Conservation (phyloP, 1,139 yeast species). For the Geotrichum bryndzae region DNA sequence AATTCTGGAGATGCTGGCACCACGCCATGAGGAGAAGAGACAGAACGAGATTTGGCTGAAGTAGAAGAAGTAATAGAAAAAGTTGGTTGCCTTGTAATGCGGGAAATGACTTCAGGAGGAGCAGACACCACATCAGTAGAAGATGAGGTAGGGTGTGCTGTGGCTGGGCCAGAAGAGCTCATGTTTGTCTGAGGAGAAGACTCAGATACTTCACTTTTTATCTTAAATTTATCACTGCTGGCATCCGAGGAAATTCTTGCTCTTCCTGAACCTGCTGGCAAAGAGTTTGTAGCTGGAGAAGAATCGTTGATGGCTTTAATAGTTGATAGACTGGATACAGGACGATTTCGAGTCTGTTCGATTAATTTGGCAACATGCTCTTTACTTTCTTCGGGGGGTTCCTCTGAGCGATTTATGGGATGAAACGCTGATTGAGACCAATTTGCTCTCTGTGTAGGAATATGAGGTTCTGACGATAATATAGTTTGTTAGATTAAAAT, state of each 20-base stretch:
- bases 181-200: too few species aligned
- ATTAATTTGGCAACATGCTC: not conserved
- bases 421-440: not conserved
- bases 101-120: not conserved
- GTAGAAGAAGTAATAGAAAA: not conserved
- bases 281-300: not conserved
- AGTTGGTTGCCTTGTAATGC: not conserved
- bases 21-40: not conserved
- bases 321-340: not conserved
- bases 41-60: not conserved
- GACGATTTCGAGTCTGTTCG: not conserved
- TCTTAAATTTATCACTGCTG: not conserved
- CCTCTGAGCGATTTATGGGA: not conserved
- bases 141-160: not conserved
- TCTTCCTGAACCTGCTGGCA: not conserved
- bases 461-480: not conserved
- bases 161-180: not conserved
- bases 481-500: not conserved
- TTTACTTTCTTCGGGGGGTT: not conserved
- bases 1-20: not conserved
- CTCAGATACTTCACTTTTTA: not conserved
- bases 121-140: not conserved
- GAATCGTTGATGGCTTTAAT: not conserved
- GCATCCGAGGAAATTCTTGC: too few species aligned
- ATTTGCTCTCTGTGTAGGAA: not conserved